These are phyloP conservation scores for Samsoniella hepiali DNA, from an alignment of 2,329 filamentous ascomycete species.

Conservation along the genomic window DNA sequence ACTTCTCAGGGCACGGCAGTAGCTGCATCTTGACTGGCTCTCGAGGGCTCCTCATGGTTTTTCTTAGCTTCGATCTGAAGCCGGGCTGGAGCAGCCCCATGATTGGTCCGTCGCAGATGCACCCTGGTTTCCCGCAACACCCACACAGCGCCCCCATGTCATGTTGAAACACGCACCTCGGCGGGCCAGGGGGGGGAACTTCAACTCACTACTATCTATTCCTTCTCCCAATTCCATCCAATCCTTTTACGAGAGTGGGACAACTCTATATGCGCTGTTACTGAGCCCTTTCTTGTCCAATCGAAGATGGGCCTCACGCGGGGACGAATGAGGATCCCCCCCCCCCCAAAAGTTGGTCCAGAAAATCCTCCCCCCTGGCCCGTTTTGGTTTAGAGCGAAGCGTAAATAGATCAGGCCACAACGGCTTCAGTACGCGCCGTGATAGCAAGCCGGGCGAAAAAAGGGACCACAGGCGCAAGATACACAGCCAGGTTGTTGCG, in stretches of 20 bases:
- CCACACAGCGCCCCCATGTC: background rate
- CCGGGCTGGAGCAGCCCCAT: background rate
- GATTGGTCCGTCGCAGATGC: background rate
- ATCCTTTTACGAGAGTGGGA: no score
- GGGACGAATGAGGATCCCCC: background rate
- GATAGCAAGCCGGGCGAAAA: background rate
- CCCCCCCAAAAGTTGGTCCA: background rate
- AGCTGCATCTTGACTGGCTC: constrained; percentile 16
- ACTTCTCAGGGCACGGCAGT: constrained; percentile 5
- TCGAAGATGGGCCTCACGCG: background rate
- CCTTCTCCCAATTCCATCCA: no score
- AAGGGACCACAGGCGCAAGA: background rate
- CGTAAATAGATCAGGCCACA: background rate
- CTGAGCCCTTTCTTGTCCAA: background rate
- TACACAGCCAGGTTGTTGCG: background rate
- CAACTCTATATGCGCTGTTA: background rate
- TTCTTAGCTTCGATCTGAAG: constrained; percentile 12
- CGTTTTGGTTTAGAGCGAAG: background rate
- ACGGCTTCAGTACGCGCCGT: constrained; percentile 12
- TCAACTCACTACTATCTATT: no score
- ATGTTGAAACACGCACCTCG: constrained; percentile 11
- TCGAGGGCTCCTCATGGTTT: constrained; percentile 2
- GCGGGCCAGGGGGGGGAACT: background rate
- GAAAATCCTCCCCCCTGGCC: background rate
- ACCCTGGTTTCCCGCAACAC: background rate